Conservation (phyloP, 2,329 filamentous ascomycete species). For the Fusarium caatingaense region DNA sequence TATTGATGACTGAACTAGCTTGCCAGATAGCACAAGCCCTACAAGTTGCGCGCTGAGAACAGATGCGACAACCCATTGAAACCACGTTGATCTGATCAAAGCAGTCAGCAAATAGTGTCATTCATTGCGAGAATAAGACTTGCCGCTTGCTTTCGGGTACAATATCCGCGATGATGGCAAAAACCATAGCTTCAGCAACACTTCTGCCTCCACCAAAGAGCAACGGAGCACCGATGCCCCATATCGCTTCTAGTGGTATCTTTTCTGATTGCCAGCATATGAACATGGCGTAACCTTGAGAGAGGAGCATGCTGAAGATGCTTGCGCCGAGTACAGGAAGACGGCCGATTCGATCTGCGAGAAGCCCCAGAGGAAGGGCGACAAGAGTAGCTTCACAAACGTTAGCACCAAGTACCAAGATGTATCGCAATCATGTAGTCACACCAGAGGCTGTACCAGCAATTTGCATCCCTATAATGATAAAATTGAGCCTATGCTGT, state of each 20-base stretch:
- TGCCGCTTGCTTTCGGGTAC: conserved; percentile 32
- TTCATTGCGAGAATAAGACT: neutral
- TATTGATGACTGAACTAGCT: conserved; percentile 31
- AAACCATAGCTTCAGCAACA: conserved; percentile 46
- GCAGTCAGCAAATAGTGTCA: neutral
- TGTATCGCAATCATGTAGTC: neutral
- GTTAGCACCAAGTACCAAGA: neutral
- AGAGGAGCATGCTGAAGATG: conserved; percentile 41
- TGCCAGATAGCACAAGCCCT: conserved; percentile 32
- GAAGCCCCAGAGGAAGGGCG: conserved; percentile 37
- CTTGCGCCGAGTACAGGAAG: conserved; percentile 43
- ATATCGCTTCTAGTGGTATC: conserved; percentile 42
- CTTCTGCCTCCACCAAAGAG: conserved; percentile 44
- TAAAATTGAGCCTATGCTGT: conserved; percentile 39
- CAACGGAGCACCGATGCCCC: conserved; percentile 38
- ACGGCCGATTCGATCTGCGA: conserved; percentile 42
- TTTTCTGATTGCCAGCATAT: conserved; percentile 36
- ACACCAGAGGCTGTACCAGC: conserved; percentile 37
- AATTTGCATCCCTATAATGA: conserved; percentile 38
- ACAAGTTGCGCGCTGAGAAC: conserved; percentile 39
- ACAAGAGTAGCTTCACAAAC: conserved; percentile 35
- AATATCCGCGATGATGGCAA: conserved; percentile 43
- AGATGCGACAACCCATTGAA: conserved; percentile 42
- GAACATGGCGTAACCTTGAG: conserved; percentile 37
- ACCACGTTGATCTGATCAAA: conserved; percentile 37